A percentile compares a stretch with the other conserved stretches of the same genome.
These are phyloP conservation scores for Alternaria triticina DNA, from an alignment of 2,329 filamentous ascomycete species.

Conservation along the genomic window DNA sequence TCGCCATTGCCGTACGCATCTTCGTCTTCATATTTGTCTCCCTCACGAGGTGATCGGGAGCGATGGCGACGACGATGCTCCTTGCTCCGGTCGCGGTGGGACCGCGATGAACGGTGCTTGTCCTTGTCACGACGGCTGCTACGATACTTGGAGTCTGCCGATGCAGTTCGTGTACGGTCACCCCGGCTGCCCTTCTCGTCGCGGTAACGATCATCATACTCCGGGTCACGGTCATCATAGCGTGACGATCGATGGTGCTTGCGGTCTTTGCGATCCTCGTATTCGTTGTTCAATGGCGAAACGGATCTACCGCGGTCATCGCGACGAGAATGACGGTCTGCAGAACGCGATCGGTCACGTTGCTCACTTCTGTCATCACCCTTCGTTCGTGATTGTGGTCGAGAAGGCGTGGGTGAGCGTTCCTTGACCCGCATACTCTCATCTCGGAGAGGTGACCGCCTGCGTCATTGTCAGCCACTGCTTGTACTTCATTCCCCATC, in stretches of 20 bases:
- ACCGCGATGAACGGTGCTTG: conserved; percentile 53
- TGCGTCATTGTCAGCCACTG: conserved; percentile 17
- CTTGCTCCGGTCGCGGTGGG: conserved; percentile 54
- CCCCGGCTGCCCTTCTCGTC: conserved; percentile 58
- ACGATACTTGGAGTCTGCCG: conserved; percentile 66
- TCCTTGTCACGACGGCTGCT: conserved; percentile 61
- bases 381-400: conserved; percentile 47
- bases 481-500: not conserved
- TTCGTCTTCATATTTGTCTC: conserved; percentile 39
- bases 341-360: conserved; percentile 32
- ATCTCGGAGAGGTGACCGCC: conserved; percentile 43
- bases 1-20: conserved; percentile 38
- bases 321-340: conserved; percentile 56
- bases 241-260: conserved; percentile 59
- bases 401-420: conserved; percentile 51
- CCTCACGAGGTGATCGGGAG: conserved; percentile 47
- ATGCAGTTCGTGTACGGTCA: conserved; percentile 69
- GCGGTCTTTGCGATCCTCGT: conserved; percentile 47
- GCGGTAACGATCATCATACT: conserved; percentile 35
- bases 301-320: conserved; percentile 60
- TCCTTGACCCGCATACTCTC: conserved; percentile 43
- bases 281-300: conserved; percentile 47
- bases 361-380: conserved; percentile 23
- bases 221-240: conserved; percentile 49
- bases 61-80: conserved; percentile 54